Base-by-base conservation (phyloP, 2,329 filamentous ascomycete genomes). In the Cercospora sp. region DNA sequence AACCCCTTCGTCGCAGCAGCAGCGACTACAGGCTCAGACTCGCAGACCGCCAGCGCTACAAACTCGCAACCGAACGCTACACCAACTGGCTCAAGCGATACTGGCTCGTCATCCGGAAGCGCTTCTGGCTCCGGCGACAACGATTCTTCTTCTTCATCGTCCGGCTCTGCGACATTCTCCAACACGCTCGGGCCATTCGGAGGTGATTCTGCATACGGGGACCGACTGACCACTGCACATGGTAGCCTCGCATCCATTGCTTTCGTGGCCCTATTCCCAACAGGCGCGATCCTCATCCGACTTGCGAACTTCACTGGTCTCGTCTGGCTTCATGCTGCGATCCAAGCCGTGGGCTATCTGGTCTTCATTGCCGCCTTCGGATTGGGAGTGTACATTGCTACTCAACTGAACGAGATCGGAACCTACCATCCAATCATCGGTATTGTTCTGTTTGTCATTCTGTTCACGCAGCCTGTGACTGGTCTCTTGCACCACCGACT, bases 381-480 rank as follows among this genome's bases (percentile, higher is more conserved):
- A 2, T 72, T 87, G 0, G 86, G 86, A 5, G 75, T 87, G 39
- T 83, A 83, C 42, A 75, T 87, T n/a, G 84, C 82, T 2, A 77
- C 73, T 0, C 75, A 82, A 18, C 70, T 81, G 23, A 70, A 76
- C 53, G 39, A 81, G 66, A 66, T 84, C 9, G 67, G 77, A 58
- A 74, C 78, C 53, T 77, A 82, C 59, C 86, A 88, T 69, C 80
- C 83, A 0, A 81, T 87, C 69, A 84, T 88, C 60, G 86, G 86
- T 20, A 82, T 85, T 13, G 75, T 86, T 16, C 79, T 86, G 3
- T 78, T 87, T 48, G 76, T 79, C 0, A 70, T 80, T 4, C 75
- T 91, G 2, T 78, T 88, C 7, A 84, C 89, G 68, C 85, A 87
- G 69, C 86, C 86, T 0, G 74, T 83, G 1, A 78, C 86, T 48